Base-by-base conservation (phyloP, 2,329 filamentous ascomycete species). In the Pseudogymnoascus sp. region DNA sequence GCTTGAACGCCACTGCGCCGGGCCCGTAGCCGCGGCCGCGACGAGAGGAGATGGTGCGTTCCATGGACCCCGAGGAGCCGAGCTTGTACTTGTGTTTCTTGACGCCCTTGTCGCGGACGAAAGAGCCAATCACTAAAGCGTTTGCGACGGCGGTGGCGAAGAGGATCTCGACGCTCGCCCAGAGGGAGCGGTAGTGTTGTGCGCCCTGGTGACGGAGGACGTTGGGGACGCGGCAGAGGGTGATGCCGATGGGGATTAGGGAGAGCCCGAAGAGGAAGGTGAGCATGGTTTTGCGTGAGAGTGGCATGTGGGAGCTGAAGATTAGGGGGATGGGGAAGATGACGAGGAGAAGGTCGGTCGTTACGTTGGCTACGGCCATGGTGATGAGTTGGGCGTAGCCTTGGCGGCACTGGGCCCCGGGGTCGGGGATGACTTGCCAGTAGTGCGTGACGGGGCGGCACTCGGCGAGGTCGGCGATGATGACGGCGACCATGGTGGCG, bases 291-390 rank as follows among this genome's bases (percentile, higher is more conserved):
- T 96, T 97, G 65, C 89, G 86, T 72, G 87, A 90, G 18, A 87
- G 67, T 0, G 81, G 78, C 85, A 97, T 93, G 11, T 84, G 80
- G 54, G 90, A 94, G 59, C 82, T 81, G 34, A 96, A 73, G 63
- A 97, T 91, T 67, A 97, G 90, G 0, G 92, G 89, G 25, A 97
- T 88, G 0, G 94, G 94, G 66, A 96, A 96, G 60, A 88, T 80
- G 65, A 97, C 85, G 8, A 99, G 84, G 0, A 97, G 78, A 2
- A 97, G 75, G 71, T 99, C 94, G 14, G 93, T 97, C 32, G 96
- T 76, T 63, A 96, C 86, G 70, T 97, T 94, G 73, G 88, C 89
- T 5, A 83, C 81, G n/a, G 90, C 91, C 87, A 96, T 94, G 28
- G 90, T 92, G 65, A 97, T 78, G 58, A 97, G 82, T 69, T 97